phyloP scores from a whole-genome alignment of 768 basidiomycete genomes.

The Podaxis sp. region DNA sequence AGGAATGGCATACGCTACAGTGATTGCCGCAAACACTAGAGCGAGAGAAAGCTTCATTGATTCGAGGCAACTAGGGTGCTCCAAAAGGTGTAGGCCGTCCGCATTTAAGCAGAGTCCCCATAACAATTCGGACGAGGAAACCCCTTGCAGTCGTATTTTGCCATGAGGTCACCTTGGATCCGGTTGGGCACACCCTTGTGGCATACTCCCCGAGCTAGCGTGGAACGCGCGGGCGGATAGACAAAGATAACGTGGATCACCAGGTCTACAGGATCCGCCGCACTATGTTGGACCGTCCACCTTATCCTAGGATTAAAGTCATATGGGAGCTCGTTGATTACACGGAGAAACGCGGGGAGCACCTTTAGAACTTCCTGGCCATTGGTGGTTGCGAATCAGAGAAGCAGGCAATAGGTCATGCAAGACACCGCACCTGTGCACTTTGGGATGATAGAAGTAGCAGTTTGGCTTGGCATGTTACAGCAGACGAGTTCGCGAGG shows the following conservation, averaged over 20 bases:
- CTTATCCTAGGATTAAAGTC: not conserved
- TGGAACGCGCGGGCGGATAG: not conserved
- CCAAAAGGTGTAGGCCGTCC: not conserved
- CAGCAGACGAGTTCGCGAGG: too few relatives aligned
- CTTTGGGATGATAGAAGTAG: not conserved
- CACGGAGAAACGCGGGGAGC: not conserved
- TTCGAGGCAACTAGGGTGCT: not conserved
- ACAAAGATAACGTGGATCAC: not conserved
- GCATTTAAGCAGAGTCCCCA: not conserved
- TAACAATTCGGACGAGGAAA: not conserved
- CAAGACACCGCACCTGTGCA: not conserved
- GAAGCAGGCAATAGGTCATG: not conserved
- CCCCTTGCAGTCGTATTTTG: not conserved
- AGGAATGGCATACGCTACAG: constrained; percentile 11
- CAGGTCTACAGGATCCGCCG: not conserved
- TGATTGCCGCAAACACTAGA: not conserved
- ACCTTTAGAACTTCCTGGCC: not conserved
- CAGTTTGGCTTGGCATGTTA: not conserved
- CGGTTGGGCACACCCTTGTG: not conserved
- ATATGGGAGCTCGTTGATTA: not conserved
- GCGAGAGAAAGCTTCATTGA: not conserved
- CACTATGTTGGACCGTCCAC: not conserved
- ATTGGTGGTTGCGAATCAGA: not conserved
- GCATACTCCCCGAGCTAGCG: not conserved
- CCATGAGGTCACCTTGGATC: not conserved